These are phyloP conservation scores for Gracilaria vermiculophylla DNA, from an alignment of 23 red algal species.

Conservation along the genomic window DNA sequence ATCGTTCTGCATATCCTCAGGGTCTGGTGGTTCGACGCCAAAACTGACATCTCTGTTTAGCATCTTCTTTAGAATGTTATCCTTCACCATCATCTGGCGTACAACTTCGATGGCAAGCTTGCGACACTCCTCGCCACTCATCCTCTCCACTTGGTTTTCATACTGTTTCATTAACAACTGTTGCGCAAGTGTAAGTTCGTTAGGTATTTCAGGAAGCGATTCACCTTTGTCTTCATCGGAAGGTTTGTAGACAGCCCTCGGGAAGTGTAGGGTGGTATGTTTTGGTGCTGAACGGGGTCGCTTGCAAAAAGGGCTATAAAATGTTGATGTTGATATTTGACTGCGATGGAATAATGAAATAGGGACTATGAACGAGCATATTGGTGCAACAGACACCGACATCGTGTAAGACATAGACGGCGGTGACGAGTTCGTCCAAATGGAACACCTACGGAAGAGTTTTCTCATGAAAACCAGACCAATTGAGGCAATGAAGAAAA, in stretches of 20 bases:
- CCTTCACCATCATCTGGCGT: conserved; percentile 87
- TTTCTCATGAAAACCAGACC: background rate
- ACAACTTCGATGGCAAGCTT: conserved; percentile 81
- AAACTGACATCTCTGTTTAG: conserved; percentile 52
- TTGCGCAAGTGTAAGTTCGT: conserved; percentile 84
- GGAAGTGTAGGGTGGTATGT: background rate
- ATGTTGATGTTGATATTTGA: background rate
- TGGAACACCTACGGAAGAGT: background rate
- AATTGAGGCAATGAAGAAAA: background rate
- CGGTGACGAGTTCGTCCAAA: background rate
- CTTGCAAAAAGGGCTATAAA: conserved; percentile 9
- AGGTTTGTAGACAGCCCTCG: conserved; percentile 34
- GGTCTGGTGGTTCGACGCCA: conserved; percentile 54
- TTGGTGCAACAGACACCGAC: background rate
- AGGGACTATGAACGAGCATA: background rate
- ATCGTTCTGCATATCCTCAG: conserved; percentile 47
- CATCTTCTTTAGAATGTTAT: conserved; percentile 65
- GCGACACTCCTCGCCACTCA: conserved; percentile 65
- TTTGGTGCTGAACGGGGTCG: background rate
- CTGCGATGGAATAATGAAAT: background rate
- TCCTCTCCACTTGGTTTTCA: conserved; percentile 79
- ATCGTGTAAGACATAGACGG: background rate
- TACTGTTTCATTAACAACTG: conserved; percentile 89
- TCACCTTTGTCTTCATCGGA: conserved; percentile 52
- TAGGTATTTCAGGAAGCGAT: conserved; percentile 54